Conservation (phyloP, 1,139 yeast genomes). For the Debaryomyces udenii region DNA sequence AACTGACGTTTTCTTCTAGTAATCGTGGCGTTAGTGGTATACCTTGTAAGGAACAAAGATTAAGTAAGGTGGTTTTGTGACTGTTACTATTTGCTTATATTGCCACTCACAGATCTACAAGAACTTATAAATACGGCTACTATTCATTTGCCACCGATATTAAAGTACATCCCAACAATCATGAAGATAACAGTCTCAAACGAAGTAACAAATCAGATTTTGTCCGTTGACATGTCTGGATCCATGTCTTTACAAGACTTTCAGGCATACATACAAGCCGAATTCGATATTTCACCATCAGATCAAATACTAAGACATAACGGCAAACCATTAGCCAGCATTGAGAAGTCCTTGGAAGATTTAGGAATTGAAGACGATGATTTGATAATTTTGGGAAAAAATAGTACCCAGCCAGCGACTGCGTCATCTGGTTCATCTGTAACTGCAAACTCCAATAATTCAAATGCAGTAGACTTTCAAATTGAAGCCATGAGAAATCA, state of each 20-base stretch:
- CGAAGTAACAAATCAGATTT: constrained; percentile 31
- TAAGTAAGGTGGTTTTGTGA: constrained; percentile 9
- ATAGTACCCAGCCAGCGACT: constrained; percentile 5
- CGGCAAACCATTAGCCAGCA: constrained; percentile 41
- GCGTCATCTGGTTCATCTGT: constrained; percentile 18
- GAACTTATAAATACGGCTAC: constrained; percentile 1
- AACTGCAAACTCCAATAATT: constrained; percentile 19
- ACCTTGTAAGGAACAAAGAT: constrained; percentile 9
- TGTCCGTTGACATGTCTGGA: constrained; percentile 60
- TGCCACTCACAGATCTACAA: constrained; percentile 9
- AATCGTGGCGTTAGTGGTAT: neutral
- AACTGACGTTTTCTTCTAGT: neutral
- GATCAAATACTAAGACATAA: constrained; percentile 53
- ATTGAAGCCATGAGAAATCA: constrained; percentile 57
- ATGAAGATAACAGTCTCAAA: constrained; percentile 45
- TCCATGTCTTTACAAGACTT: constrained; percentile 70
- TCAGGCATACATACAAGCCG: constrained; percentile 77
- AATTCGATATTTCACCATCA: constrained; percentile 55
- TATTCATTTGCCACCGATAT: constrained; percentile 10
- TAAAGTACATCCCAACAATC: neutral
- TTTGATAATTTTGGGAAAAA: constrained; percentile 43
- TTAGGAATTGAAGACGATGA: constrained; percentile 60
- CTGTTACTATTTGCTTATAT: constrained; percentile 1
- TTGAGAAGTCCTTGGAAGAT: constrained; percentile 42
- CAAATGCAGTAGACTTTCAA: constrained; percentile 35